phyloP scores from a whole-genome alignment of 2,329 filamentous ascomycete genomes.

The Aspergillus jensenii region DNA sequence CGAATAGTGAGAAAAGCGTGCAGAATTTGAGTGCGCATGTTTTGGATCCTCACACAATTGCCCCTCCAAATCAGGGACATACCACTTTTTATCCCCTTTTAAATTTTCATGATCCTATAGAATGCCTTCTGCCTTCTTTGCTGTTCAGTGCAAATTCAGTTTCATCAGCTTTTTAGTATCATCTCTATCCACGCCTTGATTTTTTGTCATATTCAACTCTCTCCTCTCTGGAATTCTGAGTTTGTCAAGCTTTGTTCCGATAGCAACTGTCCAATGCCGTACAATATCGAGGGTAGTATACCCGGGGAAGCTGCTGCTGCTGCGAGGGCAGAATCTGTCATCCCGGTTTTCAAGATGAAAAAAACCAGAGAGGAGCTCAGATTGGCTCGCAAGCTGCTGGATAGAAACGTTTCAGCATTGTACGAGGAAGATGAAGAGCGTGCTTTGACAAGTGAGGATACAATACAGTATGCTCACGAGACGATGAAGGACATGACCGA shows the following conservation, averaged over 20 bases:
- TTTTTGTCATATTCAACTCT: not conserved
- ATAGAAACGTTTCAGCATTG: not conserved
- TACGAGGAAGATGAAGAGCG: not conserved
- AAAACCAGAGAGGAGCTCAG: conserved; percentile 15
- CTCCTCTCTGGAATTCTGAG: not conserved
- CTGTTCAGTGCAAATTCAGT: not conserved
- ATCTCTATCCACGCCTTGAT: not conserved
- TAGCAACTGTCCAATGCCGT: conserved; percentile 5
- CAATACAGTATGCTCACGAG: not conserved
- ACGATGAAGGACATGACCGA: not conserved
- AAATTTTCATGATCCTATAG: not conserved
- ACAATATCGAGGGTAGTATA: not conserved
- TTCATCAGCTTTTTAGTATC: not conserved
- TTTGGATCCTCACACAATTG: not conserved
- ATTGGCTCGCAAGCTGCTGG: conserved; percentile 4
- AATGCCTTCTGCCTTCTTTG: not conserved
- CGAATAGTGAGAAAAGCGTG: not conserved
- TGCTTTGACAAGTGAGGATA: not conserved
- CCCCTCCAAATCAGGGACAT: not conserved
- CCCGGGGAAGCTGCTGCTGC: not conserved
- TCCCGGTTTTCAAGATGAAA: conserved; percentile 21
- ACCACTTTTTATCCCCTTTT: not conserved
- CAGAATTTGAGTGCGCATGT: not conserved
- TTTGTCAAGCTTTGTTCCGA: not conserved
- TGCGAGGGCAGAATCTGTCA: not conserved